Conservation (phyloP, 1,139 yeast species). For the Pneumocystis carinii region DNA sequence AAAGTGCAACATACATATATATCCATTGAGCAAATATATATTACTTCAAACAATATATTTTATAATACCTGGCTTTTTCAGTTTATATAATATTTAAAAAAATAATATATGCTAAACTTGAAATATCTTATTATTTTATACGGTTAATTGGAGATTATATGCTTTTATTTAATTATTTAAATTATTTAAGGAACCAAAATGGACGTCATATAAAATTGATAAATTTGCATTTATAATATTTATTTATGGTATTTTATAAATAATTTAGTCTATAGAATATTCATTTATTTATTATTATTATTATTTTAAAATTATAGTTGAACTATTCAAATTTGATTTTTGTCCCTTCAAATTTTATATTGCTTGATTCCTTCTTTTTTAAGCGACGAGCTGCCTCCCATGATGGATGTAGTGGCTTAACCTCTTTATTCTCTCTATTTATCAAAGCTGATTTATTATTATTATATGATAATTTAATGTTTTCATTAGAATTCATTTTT, state of each 20-base stretch:
- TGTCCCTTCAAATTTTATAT: conserved; percentile 65
- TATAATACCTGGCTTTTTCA: not conserved
- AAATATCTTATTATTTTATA: not conserved
- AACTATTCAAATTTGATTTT: conserved; percentile 46
- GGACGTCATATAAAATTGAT: not conserved
- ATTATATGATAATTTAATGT: conserved; percentile 31
- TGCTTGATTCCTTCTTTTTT: conserved; percentile 31
- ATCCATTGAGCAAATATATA: not conserved
- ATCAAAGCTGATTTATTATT: conserved; percentile 22
- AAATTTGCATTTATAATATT: not conserved
- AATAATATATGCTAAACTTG: not conserved
- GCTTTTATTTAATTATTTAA: not conserved
- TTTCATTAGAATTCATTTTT: conserved; percentile 47
- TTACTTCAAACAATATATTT: not conserved
- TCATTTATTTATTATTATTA: not conserved
- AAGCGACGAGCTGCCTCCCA: conserved; percentile 75
- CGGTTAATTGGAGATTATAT: not conserved
- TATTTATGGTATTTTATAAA: not conserved
- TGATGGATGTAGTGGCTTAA: conserved; percentile 61
- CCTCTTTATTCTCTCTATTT: conserved; percentile 22
- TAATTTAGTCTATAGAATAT: not conserved
- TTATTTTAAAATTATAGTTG: not conserved
- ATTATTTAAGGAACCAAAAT: not conserved
- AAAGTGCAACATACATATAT: not conserved
- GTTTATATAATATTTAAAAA: not conserved